Percentiles rank a stretch among this genome's conserved stretches.
Evolutionary conservation across 768 basidiomycete species (phyloP).

Genomic region (Suillus tomentosus): DNA sequence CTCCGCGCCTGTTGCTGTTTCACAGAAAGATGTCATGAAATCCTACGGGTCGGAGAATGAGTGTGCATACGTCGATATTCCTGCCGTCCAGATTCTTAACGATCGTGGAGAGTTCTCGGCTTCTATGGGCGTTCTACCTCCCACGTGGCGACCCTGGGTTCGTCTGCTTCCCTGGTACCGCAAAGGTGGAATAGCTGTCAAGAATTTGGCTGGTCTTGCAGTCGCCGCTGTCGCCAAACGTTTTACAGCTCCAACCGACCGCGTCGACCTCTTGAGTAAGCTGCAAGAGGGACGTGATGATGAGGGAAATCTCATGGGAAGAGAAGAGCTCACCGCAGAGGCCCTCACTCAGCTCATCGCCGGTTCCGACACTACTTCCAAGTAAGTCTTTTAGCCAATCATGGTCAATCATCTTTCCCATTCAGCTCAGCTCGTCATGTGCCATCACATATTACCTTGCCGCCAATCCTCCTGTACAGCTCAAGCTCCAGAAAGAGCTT

Average conservation of each 20-base stretch:
- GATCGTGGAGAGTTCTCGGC: constrained; percentile 87
- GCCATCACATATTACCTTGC: constrained; percentile 88
- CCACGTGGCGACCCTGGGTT: constrained; percentile 67
- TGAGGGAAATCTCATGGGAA: constrained; percentile 76
- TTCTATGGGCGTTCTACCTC: constrained; percentile 77
- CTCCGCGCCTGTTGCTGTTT: constrained; percentile 65
- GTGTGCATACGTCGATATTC: constrained; percentile 58
- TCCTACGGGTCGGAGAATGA: constrained; percentile 50
- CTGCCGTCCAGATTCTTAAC: constrained; percentile 85
- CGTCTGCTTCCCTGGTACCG: constrained; percentile 76
- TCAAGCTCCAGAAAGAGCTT: constrained; percentile 76
- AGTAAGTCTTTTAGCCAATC: constrained; percentile 47
- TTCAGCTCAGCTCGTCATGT: constrained; percentile 71
- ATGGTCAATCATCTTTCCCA: constrained; percentile 7
- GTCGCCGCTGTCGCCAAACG: constrained; percentile 81
- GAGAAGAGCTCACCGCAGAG: constrained; percentile 86
- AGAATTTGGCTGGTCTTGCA: constrained; percentile 76
- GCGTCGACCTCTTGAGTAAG: constrained; percentile 80
- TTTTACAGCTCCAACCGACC: constrained; percentile 65
- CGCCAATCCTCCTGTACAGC: constrained; percentile 60
- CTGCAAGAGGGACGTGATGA: constrained; percentile 78
- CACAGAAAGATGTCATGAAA: constrained; percentile 55
- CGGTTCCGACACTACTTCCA: constrained; percentile 91
- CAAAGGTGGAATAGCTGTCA: constrained; percentile 63
- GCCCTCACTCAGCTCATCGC: constrained; percentile 85